Conservation (phyloP, 2,329 filamentous ascomycete genomes). For the Scedosporium minutisporum region DNA sequence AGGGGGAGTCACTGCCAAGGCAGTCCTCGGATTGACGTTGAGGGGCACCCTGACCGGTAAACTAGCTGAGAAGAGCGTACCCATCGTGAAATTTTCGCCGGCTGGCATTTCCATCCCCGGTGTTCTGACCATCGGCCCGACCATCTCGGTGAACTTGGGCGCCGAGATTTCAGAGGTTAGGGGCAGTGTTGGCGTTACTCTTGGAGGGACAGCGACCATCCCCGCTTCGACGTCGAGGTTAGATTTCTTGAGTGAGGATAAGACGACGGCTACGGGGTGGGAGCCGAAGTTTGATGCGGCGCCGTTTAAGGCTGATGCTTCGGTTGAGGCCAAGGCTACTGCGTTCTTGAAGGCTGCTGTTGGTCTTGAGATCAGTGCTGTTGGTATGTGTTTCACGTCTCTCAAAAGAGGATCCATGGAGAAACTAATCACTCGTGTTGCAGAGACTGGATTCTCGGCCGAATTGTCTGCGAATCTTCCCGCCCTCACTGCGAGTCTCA, state of each 20-base stretch:
- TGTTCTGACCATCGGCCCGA: background rate
- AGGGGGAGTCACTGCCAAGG: background rate
- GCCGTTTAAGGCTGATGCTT: background rate
- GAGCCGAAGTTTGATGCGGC: background rate
- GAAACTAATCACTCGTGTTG: background rate
- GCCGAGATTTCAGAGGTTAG: background rate
- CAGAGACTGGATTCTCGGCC: background rate
- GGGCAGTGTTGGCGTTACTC: background rate
- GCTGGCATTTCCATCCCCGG: background rate
- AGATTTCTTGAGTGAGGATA: background rate
- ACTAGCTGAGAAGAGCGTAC: background rate
- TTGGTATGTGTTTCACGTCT: background rate
- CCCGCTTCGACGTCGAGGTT: background rate
- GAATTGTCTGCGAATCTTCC: background rate
- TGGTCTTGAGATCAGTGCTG: background rate
- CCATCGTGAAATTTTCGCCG: background rate
- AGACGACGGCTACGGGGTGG: background rate
- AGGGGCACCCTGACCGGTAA: background rate
- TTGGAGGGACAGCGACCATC: background rate
- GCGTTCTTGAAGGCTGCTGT: background rate
- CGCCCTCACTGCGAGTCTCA: background rate
- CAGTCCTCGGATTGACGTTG: background rate
- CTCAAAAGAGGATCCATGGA: background rate
- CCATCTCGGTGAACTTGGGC: background rate
- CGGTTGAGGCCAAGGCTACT: background rate